Evolutionary conservation across 345 rosid genomes (phyloP), one percentile per base, ranked within the genome.

Genomic region (Microcos paniculata): DNA sequence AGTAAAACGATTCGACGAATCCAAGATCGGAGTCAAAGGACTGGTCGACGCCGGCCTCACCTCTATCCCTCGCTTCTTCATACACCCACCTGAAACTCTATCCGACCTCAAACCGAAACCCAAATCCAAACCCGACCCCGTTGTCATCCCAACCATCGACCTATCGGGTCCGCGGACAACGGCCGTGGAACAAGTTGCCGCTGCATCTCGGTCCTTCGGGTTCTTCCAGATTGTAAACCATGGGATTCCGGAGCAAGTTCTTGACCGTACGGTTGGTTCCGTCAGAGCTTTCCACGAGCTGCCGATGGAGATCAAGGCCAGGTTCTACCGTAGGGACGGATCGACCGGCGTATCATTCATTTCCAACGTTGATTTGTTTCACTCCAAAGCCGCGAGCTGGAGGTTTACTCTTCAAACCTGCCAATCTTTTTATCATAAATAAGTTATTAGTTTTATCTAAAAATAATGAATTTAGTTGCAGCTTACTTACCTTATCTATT

Each of bases 371-470:
- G 88, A 89, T 48, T 69, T 87, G 81, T 85, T 76, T 31, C 76
- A 68, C 15, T 80, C 90, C n/a, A 87, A 81, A 51, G 89, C 91
- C 23, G 89, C 92, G 1, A 82, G 88, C 78, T 86, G 92, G 92
- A 89, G 91, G 90, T 82, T 66, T n/a, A n/a, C n/a, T 46, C 57
- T 15, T 28, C 72, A 7, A 38, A 21, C 28, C 35, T 48, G n/a
- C n/a, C 61, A 35, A 71, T 53, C 18, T 52, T 11, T 28, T 51
- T 23, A 12, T n/a, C 23, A n/a, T 18, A 12, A 31, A 63, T 15
- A 45, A n/a, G n/a, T n/a, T n/a, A n/a, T n/a, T n/a, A n/a, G n/a
- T n/a, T n/a, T n/a, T n/a, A n/a, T n/a, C n/a, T n/a, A n/a, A n/a
- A n/a, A n/a, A 55, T 58, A 2, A 4, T 56, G 11, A 2, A 10